Conservation (phyloP, 2,329 filamentous ascomycete species). For the Clathrospora elynae region DNA sequence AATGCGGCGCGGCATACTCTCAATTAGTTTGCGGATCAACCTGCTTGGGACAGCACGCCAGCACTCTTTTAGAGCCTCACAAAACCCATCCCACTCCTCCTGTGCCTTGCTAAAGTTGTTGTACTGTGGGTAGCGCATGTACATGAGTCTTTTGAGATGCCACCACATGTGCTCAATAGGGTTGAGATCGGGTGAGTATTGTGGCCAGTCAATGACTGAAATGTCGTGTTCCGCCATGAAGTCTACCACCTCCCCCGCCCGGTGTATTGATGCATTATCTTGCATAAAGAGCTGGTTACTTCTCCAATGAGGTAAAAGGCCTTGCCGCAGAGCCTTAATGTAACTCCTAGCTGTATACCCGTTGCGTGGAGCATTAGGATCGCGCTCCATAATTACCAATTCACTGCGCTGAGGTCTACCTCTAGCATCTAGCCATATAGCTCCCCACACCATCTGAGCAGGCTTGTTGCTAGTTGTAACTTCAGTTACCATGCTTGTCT, state of each 20-base stretch:
- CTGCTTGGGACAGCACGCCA: conserved; percentile 9
- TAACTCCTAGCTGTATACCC: conserved; percentile 17
- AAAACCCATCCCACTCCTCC: conserved; percentile 17
- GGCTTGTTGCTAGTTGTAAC: conserved; percentile 7
- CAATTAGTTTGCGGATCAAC: conserved; percentile 10
- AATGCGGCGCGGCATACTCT: conserved; percentile 11
- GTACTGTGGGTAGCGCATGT: conserved; percentile 23
- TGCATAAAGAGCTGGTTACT: conserved; percentile 23
- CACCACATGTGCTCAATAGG: conserved; percentile 36
- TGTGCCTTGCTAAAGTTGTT: conserved; percentile 9
- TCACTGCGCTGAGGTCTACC: conserved; percentile 3
- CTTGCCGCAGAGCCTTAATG: conserved; percentile 13
- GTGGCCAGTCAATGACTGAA: conserved; percentile 22
- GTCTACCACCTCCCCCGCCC: conserved; percentile 3
- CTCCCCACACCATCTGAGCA: conserved; percentile 23
- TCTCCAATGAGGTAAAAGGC: conserved; percentile 10
- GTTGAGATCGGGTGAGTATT: conserved; percentile 34
- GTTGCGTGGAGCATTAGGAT: conserved; percentile 6
- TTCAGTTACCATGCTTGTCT: conserved; percentile 18
- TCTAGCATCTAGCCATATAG: conserved; percentile 14
- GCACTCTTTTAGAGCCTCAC: conserved; percentile 15
- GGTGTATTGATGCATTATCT: conserved; percentile 30
- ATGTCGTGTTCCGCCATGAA: conserved; percentile 22
- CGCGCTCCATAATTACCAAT: conserved; percentile 20
- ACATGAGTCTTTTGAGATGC: conserved; percentile 26